Percentiles rank a stretch among this genome's conserved stretches.
phyloP scores from a whole-genome alignment of 169 alveolate species.

The Eimeria necatrix region DNA sequence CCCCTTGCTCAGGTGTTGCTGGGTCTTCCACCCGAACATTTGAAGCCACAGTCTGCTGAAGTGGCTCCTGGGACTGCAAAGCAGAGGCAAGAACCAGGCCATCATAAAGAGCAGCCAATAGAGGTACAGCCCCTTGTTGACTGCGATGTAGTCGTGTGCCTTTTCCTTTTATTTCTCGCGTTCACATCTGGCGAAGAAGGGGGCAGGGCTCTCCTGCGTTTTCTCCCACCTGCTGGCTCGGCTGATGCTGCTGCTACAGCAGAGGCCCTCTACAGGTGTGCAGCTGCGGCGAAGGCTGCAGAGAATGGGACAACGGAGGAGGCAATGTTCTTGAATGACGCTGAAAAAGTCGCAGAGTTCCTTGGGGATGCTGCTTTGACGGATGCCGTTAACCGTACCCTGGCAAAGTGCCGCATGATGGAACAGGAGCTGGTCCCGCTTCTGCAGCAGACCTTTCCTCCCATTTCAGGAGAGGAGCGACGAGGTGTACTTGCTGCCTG shows the following conservation, averaged over 20 bases:
- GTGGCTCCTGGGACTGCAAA: not conserved
- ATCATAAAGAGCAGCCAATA: not conserved
- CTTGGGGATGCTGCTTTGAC: conserved; percentile 43
- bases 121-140: conserved; percentile 73
- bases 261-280: not conserved
- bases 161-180: conserved; percentile 50
- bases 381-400: not conserved
- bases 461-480: conserved; percentile 18
- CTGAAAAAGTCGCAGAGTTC: conserved; percentile 17
- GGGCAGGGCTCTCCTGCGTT: conserved; percentile 47
- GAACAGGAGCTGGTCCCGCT: conserved; percentile 62
- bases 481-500: conserved; percentile 55
- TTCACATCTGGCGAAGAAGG: conserved; percentile 39
- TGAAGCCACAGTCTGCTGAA: conserved; percentile 11
- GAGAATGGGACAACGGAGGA: conserved; percentile 13
- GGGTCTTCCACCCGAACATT: conserved; percentile 45
- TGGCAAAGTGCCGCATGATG: conserved; percentile 43
- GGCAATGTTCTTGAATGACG: conserved; percentile 6
- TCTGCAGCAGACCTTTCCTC: conserved; percentile 67
- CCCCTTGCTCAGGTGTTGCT: conserved; percentile 63
- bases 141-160: conserved; percentile 39
- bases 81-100: not conserved
- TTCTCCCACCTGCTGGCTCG: conserved; percentile 42
- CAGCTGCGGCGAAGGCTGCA: conserved; percentile 21
- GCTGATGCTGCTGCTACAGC: conserved; percentile 14